Evolutionary conservation across 805 yeast genomes (phyloP).

Genomic region (Cyberlindnera galapagoensis): DNA sequence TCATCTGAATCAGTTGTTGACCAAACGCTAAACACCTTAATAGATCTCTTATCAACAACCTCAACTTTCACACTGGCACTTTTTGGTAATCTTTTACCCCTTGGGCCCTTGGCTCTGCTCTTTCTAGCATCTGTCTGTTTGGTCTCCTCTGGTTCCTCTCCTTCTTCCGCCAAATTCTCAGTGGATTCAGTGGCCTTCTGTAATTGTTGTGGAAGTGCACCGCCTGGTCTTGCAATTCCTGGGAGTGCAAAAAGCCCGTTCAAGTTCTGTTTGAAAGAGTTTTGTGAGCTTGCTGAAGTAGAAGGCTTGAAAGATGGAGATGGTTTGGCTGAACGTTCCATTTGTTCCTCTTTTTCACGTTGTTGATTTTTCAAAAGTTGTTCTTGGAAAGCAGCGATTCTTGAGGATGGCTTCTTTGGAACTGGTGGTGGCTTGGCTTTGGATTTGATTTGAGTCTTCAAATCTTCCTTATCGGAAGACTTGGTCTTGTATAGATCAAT

Average conservation of each 20-base stretch:
- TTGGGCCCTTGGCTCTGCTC: conserved; percentile 65
- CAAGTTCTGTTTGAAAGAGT: conserved; percentile 46
- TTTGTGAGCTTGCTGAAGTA: conserved; percentile 14
- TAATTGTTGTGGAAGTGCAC: conserved; percentile 19
- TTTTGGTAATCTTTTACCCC: conserved; percentile 63
- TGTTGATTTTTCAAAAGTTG: conserved; percentile 58
- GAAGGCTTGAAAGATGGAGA: conserved; percentile 1
- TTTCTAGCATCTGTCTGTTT: conserved; percentile 31
- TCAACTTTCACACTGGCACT: conserved; percentile 32
- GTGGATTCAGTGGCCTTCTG: conserved; percentile 6
- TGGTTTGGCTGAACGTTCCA: conserved; percentile 42
- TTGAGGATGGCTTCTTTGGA: conserved; percentile 73
- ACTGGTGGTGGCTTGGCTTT: conserved; percentile 51
- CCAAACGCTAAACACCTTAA: conserved; percentile 19
- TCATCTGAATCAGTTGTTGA: conserved; percentile 7
- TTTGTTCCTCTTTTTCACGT: conserved; percentile 40
- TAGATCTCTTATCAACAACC: conserved; percentile 20
- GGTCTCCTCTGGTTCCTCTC: conserved; percentile 5
- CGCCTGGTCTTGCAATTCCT: conserved; percentile 35
- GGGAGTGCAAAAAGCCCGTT: conserved; percentile 57
- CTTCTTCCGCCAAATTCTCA: conserved; percentile 2
- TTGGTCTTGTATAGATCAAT: conserved; percentile 2
- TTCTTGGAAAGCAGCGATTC: conserved; percentile 76
- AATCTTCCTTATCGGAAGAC: neutral
- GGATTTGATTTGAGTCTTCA: conserved; percentile 8